phyloP scores from a whole-genome alignment of 1,139 yeast species.

The Debaryomycetaceae sp. region DNA sequence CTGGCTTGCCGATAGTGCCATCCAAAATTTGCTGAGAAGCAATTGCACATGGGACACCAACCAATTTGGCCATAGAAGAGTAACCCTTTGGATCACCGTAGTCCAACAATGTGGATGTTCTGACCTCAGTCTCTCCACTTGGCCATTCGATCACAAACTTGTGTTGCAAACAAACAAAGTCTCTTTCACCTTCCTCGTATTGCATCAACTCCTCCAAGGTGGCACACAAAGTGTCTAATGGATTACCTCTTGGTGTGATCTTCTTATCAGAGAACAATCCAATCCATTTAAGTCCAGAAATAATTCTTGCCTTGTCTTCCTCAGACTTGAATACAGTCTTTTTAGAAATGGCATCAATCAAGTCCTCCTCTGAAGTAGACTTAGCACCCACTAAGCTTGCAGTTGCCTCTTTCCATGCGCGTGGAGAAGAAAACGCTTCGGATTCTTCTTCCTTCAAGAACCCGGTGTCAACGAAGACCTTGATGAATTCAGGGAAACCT shows the following conservation, averaged over 20 bases:
- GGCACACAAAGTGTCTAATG: constrained; percentile 95
- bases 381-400: constrained; percentile 71
- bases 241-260: constrained; percentile 87
- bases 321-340: constrained; percentile 79
- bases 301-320: constrained; percentile 80
- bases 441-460: constrained; percentile 76
- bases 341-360: constrained; percentile 69
- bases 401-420: constrained; percentile 87
- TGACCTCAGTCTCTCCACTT: constrained; percentile 82
- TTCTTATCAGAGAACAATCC: constrained; percentile 78
- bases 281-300: constrained; percentile 90
- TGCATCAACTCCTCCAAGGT: constrained; percentile 95
- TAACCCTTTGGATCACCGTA: constrained; percentile 92
- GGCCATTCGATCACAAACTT: constrained; percentile 97
- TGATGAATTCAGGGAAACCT: constrained; percentile 97
- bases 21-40: constrained; percentile 84
- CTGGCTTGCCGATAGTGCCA: constrained; percentile 69
- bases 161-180: constrained; percentile 92
- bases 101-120: constrained; percentile 94
- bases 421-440: constrained; percentile 53
- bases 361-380: constrained; percentile 67
- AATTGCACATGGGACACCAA: constrained; percentile 98
- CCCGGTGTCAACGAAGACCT: constrained; percentile 91
- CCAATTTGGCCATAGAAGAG: constrained; percentile 97
- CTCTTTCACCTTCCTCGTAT: constrained; percentile 93